These are phyloP conservation scores for Gossypium trilobum DNA, from an alignment of 441 rosid species.

Conservation along the genomic window DNA sequence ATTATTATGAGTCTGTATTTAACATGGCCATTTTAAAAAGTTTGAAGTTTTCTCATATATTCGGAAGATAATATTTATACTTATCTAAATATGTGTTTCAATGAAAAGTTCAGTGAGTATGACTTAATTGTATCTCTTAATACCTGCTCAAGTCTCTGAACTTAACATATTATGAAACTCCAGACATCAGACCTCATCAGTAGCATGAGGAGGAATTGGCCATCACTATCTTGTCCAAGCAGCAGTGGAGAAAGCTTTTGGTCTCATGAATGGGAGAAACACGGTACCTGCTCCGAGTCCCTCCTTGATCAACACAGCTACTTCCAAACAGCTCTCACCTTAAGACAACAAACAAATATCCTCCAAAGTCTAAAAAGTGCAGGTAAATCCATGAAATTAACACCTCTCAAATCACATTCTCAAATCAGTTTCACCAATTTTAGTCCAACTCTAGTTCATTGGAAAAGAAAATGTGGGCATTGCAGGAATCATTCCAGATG, in stretches of 20 bases:
- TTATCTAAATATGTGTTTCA: neutral
- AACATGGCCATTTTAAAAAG: neutral
- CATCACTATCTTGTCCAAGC: conserved; percentile 75
- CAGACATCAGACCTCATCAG: conserved; percentile 46
- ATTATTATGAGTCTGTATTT: neutral
- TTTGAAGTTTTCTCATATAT: neutral
- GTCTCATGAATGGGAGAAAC: conserved; percentile 77
- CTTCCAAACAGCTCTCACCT: conserved; percentile 38
- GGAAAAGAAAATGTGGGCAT: neutral
- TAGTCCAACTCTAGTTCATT: neutral
- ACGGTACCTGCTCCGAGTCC: conserved; percentile 66
- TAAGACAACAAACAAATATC: conserved; percentile 34
- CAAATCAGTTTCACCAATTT: neutral
- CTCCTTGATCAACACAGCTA: conserved; percentile 46
- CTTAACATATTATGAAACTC: neutral
- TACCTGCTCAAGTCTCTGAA: neutral
- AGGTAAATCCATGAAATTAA: conserved; percentile 24
- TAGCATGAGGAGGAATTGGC: conserved; percentile 55
- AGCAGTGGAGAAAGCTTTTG: conserved; percentile 40
- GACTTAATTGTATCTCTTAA: neutral
- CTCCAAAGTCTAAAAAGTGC: conserved; percentile 36
- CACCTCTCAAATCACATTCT: neutral
- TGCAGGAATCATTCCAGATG: conserved; percentile 62
- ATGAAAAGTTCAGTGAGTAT: neutral
- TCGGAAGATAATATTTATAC: neutral